Percentiles rank a stretch among this genome's conserved stretches.
phyloP scores from a whole-genome alignment of 371 early-diverging fungal genomes.

The Amoeboaphelidium protococcarum region DNA sequence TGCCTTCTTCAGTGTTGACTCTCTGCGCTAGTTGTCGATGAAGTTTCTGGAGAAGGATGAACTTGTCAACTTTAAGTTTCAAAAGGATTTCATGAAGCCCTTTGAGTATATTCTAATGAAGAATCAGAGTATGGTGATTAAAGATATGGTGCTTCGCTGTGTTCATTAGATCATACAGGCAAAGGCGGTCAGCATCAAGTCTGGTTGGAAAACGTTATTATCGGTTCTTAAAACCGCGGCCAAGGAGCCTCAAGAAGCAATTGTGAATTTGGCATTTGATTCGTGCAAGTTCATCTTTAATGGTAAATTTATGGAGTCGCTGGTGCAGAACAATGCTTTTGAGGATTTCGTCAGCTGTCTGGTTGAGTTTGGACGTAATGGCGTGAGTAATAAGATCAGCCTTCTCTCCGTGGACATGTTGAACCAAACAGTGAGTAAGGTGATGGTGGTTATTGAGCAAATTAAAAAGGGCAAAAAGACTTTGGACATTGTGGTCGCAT shows the following conservation, averaged over 20 bases:
- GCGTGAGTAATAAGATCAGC: slow-evolving; percentile 14
- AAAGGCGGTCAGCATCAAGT: slow-evolving; percentile 21
- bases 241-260: slow-evolving; percentile 25
- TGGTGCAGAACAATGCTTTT: slow-evolving; percentile 17
- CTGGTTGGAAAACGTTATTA: slow-evolving; percentile 73
- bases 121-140: slow-evolving; percentile 42
- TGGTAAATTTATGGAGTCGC: neutral
- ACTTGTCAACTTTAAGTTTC: slow-evolving; percentile 77
- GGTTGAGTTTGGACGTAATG: slow-evolving; percentile 38
- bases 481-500: slow-evolving; percentile 10
- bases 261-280: slow-evolving; percentile 19
- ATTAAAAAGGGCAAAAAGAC: slow-evolving; percentile 11
- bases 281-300: slow-evolving; percentile 14
- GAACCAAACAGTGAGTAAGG: slow-evolving; percentile 11
- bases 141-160: slow-evolving; percentile 80
- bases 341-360: slow-evolving; percentile 45
- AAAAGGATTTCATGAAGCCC: slow-evolving; percentile 76
- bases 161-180: slow-evolving; percentile 67
- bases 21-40: slow-evolving; percentile 70
- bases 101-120: slow-evolving; percentile 58
- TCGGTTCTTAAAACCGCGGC: slow-evolving; percentile 52
- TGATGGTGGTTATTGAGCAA: slow-evolving; percentile 11
- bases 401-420: slow-evolving; percentile 16
- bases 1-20: slow-evolving; percentile 69
- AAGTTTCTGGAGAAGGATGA: slow-evolving; percentile 84